Conservation (phyloP, 2,329 filamentous ascomycete species). For the Cytospora piceicola region DNA sequence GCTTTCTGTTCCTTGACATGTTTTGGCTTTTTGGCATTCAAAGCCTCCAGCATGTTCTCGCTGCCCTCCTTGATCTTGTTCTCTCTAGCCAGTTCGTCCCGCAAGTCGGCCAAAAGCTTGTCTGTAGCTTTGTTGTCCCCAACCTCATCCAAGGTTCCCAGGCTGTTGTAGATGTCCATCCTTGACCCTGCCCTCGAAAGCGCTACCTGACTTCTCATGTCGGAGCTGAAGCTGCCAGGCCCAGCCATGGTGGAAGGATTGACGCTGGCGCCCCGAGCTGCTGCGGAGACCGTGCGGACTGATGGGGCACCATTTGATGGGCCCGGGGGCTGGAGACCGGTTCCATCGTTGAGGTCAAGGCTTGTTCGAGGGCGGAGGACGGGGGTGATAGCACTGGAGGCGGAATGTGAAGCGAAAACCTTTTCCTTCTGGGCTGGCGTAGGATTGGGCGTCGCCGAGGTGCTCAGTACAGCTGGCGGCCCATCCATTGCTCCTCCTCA, state of each 20-base stretch:
- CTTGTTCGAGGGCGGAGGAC: constrained; percentile 49
- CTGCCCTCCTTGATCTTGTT: constrained; percentile 98
- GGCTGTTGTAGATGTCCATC: constrained; percentile 50
- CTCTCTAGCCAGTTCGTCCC: constrained; percentile 89
- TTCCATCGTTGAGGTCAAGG: constrained; percentile 58
- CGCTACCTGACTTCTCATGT: constrained; percentile 74
- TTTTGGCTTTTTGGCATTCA: constrained; percentile 94
- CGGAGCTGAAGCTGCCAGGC: constrained; percentile 87
- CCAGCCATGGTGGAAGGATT: constrained; percentile 63
- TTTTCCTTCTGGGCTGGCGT: constrained; percentile 43
- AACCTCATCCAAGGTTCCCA: constrained; percentile 67
- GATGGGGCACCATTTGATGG: constrained; percentile 45
- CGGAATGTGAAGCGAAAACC: constrained; percentile 50
- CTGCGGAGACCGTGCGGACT: constrained; percentile 54
- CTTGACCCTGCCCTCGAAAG: constrained; percentile 66
- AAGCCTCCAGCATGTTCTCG: constrained; percentile 94
- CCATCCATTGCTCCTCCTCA: constrained; percentile 43
- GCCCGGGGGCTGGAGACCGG: constrained; percentile 52
- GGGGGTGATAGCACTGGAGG: constrained; percentile 44
- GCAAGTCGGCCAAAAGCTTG: constrained; percentile 73
- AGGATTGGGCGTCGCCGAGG: constrained; percentile 56
- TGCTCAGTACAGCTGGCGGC: constrained; percentile 53
- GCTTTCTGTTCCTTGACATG: constrained; percentile 85
- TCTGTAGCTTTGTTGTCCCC: constrained; percentile 63
- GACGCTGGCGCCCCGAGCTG: constrained; percentile 68